Evolutionary conservation across 129 eudicot species (phyloP).

Genomic region (Arctium lappa): DNA sequence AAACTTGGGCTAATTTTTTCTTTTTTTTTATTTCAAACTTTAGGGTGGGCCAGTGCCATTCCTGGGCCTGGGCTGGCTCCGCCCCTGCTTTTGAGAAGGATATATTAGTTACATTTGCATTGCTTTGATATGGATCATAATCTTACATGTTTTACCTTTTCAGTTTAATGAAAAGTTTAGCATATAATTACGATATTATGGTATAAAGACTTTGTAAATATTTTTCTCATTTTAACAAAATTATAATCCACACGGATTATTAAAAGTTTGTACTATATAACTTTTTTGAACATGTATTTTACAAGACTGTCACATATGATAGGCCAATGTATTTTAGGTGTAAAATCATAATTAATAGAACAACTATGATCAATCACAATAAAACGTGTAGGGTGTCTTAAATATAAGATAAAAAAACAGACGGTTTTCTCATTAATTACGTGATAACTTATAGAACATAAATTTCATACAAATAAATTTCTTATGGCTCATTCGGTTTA

Average conservation of each 20-base stretch:
- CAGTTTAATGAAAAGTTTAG: too few relatives aligned
- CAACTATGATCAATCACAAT: neutral
- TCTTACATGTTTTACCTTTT: neutral
- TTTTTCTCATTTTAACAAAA: too few relatives aligned
- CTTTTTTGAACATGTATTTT: neutral
- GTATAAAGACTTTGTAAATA: too few relatives aligned
- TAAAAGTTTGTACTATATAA: neutral
- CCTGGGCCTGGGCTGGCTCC: too few relatives aligned
- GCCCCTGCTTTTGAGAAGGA: too few relatives aligned
- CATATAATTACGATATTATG: too few relatives aligned
- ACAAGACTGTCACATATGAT: too few relatives aligned
- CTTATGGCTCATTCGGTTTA: neutral
- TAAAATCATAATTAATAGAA: too few relatives aligned
- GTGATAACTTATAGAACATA: neutral
- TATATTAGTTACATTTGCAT: neutral
- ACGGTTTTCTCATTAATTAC: neutral
- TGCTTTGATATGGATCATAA: neutral
- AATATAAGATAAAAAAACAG: neutral
- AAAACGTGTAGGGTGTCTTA: slow-evolving; percentile 7
- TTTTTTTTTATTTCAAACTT: too few relatives aligned
- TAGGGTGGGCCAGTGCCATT: too few relatives aligned
- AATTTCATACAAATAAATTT: neutral
- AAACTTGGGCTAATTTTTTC: too few relatives aligned
- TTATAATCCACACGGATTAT: too few relatives aligned
- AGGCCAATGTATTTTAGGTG: neutral